Percentiles rank a stretch among this genome's conserved stretches.
These are phyloP conservation scores for Trichomonascaceae sp. DNA, from an alignment of 1,139 yeast genomes.

Conservation along the genomic window DNA sequence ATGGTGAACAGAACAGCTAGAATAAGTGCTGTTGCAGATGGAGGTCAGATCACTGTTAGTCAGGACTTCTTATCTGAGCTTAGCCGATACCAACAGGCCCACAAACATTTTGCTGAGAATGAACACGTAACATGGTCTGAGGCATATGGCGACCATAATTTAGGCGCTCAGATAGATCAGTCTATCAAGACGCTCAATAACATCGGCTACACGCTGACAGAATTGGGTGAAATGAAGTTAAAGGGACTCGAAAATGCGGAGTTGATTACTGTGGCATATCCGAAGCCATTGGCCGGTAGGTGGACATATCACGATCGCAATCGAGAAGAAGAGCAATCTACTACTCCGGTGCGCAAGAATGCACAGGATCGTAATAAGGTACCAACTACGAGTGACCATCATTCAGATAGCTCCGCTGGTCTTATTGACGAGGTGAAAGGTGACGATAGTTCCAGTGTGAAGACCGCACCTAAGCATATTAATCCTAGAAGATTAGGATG, in stretches of 20 bases:
- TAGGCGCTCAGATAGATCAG: constrained; percentile 59
- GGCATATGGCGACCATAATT: constrained; percentile 55
- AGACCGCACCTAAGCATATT: constrained; percentile 10
- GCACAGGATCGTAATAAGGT: constrained; percentile 9
- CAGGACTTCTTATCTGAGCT: constrained; percentile 75
- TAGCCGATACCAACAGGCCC: constrained; percentile 50
- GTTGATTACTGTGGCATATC: constrained; percentile 71
- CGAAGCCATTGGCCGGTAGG: constrained; percentile 57
- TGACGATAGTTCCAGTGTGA: neutral
- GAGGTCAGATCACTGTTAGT: constrained; percentile 92
- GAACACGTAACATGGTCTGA: constrained; percentile 39
- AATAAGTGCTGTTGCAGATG: constrained; percentile 91
- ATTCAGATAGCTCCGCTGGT: constrained; percentile 2
- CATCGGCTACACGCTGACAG: constrained; percentile 63
- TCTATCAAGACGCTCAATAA: constrained; percentile 63
- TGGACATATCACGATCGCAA: constrained; percentile 38
- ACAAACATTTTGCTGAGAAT: constrained; percentile 39
- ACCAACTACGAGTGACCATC: constrained; percentile 4
- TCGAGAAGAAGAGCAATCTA: constrained; percentile 16
- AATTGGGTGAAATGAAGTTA: constrained; percentile 79
- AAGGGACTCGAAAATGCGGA: constrained; percentile 96
- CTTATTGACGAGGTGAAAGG: constrained; percentile 3
- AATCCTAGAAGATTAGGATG: constrained; percentile 19
- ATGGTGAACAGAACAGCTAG: constrained; percentile 96
- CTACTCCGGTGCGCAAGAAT: neutral